Conservation (phyloP, 306 rosid species). For the Ormosia emarginata region DNA sequence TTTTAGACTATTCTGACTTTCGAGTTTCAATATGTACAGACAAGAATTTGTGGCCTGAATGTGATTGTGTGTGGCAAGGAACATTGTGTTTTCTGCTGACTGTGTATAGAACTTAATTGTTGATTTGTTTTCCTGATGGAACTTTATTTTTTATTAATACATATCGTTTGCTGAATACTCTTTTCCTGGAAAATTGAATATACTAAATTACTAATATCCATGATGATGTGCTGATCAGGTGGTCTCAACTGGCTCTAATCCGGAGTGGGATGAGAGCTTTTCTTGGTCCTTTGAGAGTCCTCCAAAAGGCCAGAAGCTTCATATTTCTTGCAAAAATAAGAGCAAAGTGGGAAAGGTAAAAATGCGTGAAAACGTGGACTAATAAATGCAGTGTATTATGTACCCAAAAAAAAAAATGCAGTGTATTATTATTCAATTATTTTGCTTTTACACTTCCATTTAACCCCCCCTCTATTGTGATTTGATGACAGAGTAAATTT, state of each 20-base stretch:
- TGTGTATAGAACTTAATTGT: background rate
- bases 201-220: conserved; percentile 6
- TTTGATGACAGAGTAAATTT: conserved; percentile 73
- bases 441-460: background rate
- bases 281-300: conserved; percentile 98
- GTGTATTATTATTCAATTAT: too few relatives aligned
- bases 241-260: conserved; percentile 92
- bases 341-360: conserved; percentile 99
- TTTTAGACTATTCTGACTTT: background rate
- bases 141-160: background rate
- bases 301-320: conserved; percentile 97
- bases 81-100: background rate
- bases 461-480: background rate
- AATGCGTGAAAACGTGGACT: background rate
- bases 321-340: conserved; percentile 97
- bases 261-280: conserved; percentile 96
- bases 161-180: background rate
- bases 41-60: background rate
- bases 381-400: background rate
- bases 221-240: conserved; percentile 50
- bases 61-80: background rate
- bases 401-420: too few relatives aligned
- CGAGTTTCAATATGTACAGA: background rate
- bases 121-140: background rate
- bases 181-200: background rate